Percentiles rank a stretch among this genome's conserved stretches.
Conservation (phyloP, 768 basidiomycete genomes). For the Mycena metata region DNA sequence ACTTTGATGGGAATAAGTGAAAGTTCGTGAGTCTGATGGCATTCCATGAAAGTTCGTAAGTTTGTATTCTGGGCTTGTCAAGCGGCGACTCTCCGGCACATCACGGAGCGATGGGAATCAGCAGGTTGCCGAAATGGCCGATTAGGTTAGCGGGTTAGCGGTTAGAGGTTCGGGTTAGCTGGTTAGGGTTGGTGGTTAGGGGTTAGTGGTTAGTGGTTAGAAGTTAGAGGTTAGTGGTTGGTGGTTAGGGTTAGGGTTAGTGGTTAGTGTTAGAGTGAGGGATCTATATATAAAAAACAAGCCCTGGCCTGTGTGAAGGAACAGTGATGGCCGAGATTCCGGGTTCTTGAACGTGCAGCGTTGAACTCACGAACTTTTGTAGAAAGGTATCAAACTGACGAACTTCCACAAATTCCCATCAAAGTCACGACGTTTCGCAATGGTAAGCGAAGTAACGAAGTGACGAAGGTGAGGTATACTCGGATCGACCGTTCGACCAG, state of each 20-base stretch:
- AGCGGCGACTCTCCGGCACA: neutral
- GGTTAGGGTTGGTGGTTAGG: too few relatives aligned
- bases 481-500: neutral
- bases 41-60: neutral
- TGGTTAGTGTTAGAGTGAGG: slow-evolving; percentile 2
- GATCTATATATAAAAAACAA: slow-evolving; percentile 30
- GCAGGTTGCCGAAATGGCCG: neutral
- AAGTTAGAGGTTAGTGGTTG: too few relatives aligned
- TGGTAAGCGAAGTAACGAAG: too few relatives aligned
- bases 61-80: neutral
- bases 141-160: neutral
- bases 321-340: slow-evolving; percentile 11
- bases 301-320: slow-evolving; percentile 10
- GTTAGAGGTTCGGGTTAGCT: neutral
- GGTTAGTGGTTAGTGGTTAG: too few relatives aligned
- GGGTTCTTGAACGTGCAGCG: slow-evolving; percentile 7
- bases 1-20: neutral
- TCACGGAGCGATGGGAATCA: neutral
- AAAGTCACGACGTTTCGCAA: too few relatives aligned
- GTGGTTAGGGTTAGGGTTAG: neutral
- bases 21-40: too few relatives aligned
- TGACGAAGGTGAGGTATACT: too few relatives aligned
- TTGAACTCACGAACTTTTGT: too few relatives aligned
- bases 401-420: too few relatives aligned
- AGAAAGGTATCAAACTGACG: too few relatives aligned